Conservation (phyloP, 2,329 filamentous ascomycete genomes). For the Sporothrix dimorphospora region DNA sequence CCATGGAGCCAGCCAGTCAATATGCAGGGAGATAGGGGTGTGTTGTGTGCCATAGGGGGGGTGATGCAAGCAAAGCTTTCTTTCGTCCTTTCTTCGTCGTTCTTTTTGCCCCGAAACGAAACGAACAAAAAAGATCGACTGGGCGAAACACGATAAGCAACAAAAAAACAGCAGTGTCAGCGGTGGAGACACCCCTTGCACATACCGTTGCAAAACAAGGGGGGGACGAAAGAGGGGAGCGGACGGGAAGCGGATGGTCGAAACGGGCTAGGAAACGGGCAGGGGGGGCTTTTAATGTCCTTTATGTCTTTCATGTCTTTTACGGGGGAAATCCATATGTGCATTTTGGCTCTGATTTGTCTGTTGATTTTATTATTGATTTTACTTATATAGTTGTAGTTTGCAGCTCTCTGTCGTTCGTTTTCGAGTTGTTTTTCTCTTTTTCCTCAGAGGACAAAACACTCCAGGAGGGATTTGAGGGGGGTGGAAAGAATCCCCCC, state of each 20-base stretch:
- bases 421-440: background rate
- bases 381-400: background rate
- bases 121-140: background rate
- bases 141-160: background rate
- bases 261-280: conserved; percentile 4
- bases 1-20: background rate
- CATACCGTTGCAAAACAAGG: background rate
- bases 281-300: background rate
- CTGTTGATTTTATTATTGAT: background rate
- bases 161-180: background rate
- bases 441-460: background rate
- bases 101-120: background rate
- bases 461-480: background rate
- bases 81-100: background rate
- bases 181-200: background rate
- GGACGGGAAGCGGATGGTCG: background rate
- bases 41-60: background rate
- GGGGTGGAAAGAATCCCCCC: too few relatives aligned
- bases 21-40: conserved; percentile 14
- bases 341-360: background rate
- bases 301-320: conserved; percentile 14
- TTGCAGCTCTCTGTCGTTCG: background rate
- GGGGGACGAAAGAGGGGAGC: background rate
- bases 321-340: background rate
- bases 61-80: background rate